Base-by-base conservation (phyloP, 2,329 filamentous ascomycete genomes). In the Apiospora kogelbergensis region DNA sequence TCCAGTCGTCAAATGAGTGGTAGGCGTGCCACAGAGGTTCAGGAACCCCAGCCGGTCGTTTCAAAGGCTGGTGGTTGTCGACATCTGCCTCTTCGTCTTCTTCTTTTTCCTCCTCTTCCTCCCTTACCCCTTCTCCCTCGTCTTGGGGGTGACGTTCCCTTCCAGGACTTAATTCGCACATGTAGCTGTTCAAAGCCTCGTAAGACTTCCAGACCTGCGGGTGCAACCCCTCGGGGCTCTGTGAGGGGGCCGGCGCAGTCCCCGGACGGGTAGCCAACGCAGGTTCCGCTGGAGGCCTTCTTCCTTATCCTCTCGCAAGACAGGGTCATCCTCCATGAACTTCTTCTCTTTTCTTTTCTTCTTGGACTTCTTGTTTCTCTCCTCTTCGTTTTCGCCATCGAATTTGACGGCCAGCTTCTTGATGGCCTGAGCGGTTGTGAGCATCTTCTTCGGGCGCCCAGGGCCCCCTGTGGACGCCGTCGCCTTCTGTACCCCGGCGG, bases 1-100 rank as follows among this genome's bases (percentile, higher is more conserved):
- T 63, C 53, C 66, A 63, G 13, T 67, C 66, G 20, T 63, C 40
- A 48, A 67, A 26, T 20, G 66, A 26, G 66, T 67, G 66, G 42
- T 67, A 45, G n/a, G 66, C 66, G 20, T 60, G 48, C 66, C 66
- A 67, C 20, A 67, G 33, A 6, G 66, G 46, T 24, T 26, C 53
- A 10, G 66, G 66, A 3, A 63, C 33, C 48, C 24, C 22, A 13
- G 24, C 17, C 11, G 53, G 66, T 41, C 66, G 33, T 20, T 67
- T 40, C 13, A 30, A 15, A 7, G 66, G 66, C 48, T 67, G 66
- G 11, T 44, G 37, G 20, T 9, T 65, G n/a, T 20, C 15, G 13
- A 26, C 2, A 9, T 26, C 37, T n/a, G 42, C 22, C 4, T 33
- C 60, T 15, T 26, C 60, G 5, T 44, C 42, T 24, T 15, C 11